Conservation (phyloP, 2,329 filamentous ascomycete genomes). For the Arthrobotrys megalospora region DNA sequence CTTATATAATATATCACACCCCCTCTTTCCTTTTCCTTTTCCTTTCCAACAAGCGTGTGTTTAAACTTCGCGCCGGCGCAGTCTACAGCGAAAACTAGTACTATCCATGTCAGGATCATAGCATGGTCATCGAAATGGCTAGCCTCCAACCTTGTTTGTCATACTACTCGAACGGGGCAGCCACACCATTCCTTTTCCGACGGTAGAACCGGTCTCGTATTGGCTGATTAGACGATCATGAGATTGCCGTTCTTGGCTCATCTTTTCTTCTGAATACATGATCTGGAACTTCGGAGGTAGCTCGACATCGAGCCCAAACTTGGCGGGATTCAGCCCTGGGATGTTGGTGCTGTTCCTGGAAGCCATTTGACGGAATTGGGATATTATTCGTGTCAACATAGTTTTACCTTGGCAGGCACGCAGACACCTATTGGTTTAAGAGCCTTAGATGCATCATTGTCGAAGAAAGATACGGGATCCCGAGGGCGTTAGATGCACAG, state of each 20-base stretch:
- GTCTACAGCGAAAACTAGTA: not conserved
- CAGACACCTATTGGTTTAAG: not conserved
- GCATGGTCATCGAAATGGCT: not conserved
- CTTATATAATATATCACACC: slow-evolving; percentile 31
- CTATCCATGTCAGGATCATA: not conserved
- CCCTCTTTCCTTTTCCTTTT: slow-evolving; percentile 6
- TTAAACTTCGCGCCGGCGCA: not conserved
- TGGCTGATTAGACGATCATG: slow-evolving; percentile 24
- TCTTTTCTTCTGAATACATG: not conserved
- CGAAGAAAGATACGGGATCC: not conserved
- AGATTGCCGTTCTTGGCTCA: slow-evolving; percentile 24
- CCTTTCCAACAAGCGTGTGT: not conserved
- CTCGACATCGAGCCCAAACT: too few species aligned
- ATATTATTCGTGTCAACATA: not conserved
- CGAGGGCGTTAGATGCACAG: not conserved
- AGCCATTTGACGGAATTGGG: not conserved
- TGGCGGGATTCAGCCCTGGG: not conserved
- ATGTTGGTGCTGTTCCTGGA: not conserved
- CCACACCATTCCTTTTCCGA: slow-evolving; percentile 44
- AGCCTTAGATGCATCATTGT: not conserved
- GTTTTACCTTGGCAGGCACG: not conserved
- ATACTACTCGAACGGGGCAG: not conserved
- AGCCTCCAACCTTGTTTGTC: slow-evolving; percentile 36
- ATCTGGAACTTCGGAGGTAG: not conserved
- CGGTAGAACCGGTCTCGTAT: slow-evolving; percentile 15